These are phyloP conservation scores for Luzula sylvatica DNA, from an alignment of 176 grass and related monocot genomes.

Conservation along the genomic window DNA sequence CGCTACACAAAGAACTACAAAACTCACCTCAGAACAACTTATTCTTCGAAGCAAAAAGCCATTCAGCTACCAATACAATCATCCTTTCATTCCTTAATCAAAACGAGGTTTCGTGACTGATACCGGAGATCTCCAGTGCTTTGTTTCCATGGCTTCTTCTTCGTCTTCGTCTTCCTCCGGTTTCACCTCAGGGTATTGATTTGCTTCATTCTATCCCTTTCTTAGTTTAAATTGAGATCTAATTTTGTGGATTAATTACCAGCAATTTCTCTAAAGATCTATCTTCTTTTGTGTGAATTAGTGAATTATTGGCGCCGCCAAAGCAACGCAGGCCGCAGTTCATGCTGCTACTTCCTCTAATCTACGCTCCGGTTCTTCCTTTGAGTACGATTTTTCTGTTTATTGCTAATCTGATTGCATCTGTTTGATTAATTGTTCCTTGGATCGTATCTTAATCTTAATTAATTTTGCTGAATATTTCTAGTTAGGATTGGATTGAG, in stretches of 20 bases:
- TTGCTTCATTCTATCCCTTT: too few relatives aligned
- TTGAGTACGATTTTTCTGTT: constrained; percentile 43
- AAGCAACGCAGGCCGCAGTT: constrained; percentile 40
- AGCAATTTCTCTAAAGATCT: not conserved
- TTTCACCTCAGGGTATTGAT: constrained; percentile 33
- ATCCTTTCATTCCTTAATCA: not conserved
- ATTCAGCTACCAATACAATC: not conserved
- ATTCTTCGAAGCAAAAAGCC: not conserved
- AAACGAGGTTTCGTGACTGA: not conserved
- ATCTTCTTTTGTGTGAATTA: constrained; percentile 25
- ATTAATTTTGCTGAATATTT: not conserved
- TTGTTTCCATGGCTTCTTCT: constrained; percentile 38
- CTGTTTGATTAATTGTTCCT: not conserved
- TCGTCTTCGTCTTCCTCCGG: constrained; percentile 34
- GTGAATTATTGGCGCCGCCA: constrained; percentile 29
- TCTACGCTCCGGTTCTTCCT: constrained; percentile 68
- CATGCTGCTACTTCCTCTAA: constrained; percentile 69
- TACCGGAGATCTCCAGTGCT: not conserved
- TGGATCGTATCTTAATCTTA: constrained; percentile 16
- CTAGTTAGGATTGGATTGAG: constrained; percentile 79
- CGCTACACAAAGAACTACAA: too few relatives aligned
- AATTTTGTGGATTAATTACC: not conserved
- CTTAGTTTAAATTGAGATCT: constrained; percentile 5
- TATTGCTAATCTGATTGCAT: not conserved
- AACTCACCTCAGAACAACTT: too few relatives aligned